Conservation (phyloP, 192 early-diverging fungal species). For the Lobosporangium transversale region DNA sequence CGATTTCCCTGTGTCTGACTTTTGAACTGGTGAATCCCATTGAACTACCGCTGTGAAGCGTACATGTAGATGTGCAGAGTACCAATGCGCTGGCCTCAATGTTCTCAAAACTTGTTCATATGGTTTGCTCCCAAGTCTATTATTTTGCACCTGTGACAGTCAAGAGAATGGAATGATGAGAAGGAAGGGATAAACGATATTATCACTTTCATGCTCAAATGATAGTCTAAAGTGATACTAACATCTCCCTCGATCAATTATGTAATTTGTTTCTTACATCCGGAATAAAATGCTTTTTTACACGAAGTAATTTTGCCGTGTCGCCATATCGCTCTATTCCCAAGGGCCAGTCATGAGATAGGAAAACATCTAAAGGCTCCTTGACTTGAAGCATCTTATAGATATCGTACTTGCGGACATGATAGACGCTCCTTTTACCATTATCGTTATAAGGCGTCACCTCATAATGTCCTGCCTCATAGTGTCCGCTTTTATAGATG, state of each 20-base stretch:
- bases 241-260: neutral
- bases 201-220: no score
- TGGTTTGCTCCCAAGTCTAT: constrained; percentile 81
- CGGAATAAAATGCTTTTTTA: constrained; percentile 76
- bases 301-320: constrained; percentile 62
- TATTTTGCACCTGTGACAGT: constrained; percentile 67
- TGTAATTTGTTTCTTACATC: constrained; percentile 65
- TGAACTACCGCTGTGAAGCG: constrained; percentile 80
- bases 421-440: constrained; percentile 81
- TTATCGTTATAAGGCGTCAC: constrained; percentile 75
- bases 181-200: neutral
- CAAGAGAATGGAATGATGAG: neutral
- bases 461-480: constrained; percentile 78
- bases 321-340: constrained; percentile 87
- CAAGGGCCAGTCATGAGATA: constrained; percentile 97
- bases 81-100: constrained; percentile 91
- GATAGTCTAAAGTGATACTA: neutral
- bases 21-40: constrained; percentile 32
- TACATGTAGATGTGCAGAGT: constrained; percentile 95
- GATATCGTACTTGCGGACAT: constrained; percentile 87
- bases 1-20: neutral
- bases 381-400: constrained; percentile 78
- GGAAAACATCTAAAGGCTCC: constrained; percentile 84
- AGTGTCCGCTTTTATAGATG: constrained; percentile 79
- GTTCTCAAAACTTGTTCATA: constrained; percentile 77